Conservation (phyloP, 129 eudicot genomes). For the Gnaphalium uliginosum region DNA sequence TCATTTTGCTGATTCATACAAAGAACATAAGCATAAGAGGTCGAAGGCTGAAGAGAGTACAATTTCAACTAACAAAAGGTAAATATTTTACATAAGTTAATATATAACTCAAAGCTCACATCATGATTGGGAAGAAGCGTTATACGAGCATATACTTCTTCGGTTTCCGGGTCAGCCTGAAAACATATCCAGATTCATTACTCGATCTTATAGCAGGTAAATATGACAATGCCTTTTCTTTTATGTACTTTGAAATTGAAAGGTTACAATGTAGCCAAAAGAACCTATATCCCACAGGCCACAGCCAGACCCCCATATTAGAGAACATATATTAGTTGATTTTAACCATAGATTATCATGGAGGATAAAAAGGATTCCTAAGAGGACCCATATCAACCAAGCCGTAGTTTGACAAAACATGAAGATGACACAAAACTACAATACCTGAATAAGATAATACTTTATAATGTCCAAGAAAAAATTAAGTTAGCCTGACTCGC, state of each 20-base stretch:
- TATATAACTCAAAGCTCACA: constrained; percentile 46
- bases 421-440: not conserved
- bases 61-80: not conserved
- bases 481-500: not conserved
- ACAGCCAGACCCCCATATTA: not conserved
- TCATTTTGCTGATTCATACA: constrained; percentile 66
- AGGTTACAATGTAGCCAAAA: not conserved
- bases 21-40: constrained; percentile 22
- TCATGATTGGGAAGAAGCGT: constrained; percentile 70
- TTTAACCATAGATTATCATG: not conserved
- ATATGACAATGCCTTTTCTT: not conserved
- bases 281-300: not conserved
- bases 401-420: not conserved
- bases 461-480: not conserved
- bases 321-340: not conserved
- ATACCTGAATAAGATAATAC: not conserved
- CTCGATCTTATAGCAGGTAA: not conserved
- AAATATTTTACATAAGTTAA: too few relatives aligned
- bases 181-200: constrained; percentile 27
- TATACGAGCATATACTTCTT: constrained; percentile 81
- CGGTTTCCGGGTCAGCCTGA: constrained; percentile 84
- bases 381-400: too few relatives aligned
- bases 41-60: not conserved
- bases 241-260: not conserved
- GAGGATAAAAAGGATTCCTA: not conserved